These are phyloP conservation scores for Glycine latifolia DNA, from an alignment of 306 rosid genomes.

Conservation along the genomic window DNA sequence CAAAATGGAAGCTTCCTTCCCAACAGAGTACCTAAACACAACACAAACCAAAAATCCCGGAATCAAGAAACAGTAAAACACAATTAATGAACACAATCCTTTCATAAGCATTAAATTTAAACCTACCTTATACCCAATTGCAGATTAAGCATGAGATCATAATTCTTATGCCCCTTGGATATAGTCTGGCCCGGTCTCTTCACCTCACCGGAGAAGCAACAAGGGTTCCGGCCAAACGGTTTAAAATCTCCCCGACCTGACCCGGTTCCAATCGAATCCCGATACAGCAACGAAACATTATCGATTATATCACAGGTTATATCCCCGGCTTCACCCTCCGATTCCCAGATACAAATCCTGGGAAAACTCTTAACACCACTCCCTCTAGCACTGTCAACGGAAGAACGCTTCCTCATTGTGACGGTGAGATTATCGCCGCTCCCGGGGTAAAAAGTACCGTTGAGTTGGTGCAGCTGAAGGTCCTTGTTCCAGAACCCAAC, in stretches of 20 bases:
- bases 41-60: conserved; percentile 7
- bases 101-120: not conserved
- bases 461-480: conserved; percentile 59
- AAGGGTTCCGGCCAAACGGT: conserved; percentile 64
- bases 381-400: conserved; percentile 62
- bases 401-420: conserved; percentile 74
- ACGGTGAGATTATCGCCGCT: conserved; percentile 53
- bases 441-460: conserved; percentile 71
- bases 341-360: conserved; percentile 95
- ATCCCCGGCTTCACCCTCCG: conserved; percentile 95
- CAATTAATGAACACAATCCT: not conserved
- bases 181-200: conserved; percentile 90
- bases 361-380: conserved; percentile 66
- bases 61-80: not conserved
- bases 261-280: conserved; percentile 40
- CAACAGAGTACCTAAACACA: conserved; percentile 73
- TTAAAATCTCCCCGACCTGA: conserved; percentile 53
- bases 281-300: conserved; percentile 77
- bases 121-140: conserved; percentile 89
- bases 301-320: conserved; percentile 93
- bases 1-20: conserved; percentile 80
- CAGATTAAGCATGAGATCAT: conserved; percentile 93
- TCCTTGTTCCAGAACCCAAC: conserved; percentile 80
- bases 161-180: conserved; percentile 89
- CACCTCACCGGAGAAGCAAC: conserved; percentile 58